phyloP scores from a whole-genome alignment of 2,329 filamentous ascomycete genomes.

The Zarea fungicola region DNA sequence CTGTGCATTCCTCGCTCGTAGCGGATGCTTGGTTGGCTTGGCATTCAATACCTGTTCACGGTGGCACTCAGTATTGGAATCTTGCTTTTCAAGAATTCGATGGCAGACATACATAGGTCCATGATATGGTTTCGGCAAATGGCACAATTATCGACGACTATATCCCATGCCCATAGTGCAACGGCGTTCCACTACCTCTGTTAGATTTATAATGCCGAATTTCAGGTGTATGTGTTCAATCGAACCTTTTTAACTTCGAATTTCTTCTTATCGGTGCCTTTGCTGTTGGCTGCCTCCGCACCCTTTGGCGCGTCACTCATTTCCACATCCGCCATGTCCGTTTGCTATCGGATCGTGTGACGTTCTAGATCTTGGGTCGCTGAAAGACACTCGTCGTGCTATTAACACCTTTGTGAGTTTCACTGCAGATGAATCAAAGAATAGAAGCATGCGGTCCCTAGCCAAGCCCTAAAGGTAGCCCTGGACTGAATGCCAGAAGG shows the following conservation, averaged over 20 bases:
- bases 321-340: constrained; percentile 83
- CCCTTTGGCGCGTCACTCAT: constrained; percentile 79
- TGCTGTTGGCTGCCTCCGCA: constrained; percentile 42
- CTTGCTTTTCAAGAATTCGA: neutral
- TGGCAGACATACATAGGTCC: constrained; percentile 72
- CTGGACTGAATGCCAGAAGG: too few species aligned
- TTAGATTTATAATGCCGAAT: constrained; percentile 14
- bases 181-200: constrained; percentile 86
- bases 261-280: constrained; percentile 73
- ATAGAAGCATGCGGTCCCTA: too few species aligned
- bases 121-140: constrained; percentile 99
- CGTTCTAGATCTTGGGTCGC: neutral
- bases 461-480: too few species aligned
- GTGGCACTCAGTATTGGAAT: constrained; percentile 13
- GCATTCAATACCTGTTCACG: constrained; percentile 78
- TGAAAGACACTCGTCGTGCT: too few species aligned
- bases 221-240: neutral
- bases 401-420: too few species aligned
- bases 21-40: constrained; percentile 98
- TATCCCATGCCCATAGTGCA: constrained; percentile 98
- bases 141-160: constrained; percentile 98
- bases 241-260: constrained; percentile 98
- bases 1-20: constrained; percentile 95
- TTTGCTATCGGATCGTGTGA: neutral
- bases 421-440: too few species aligned